Evolutionary conservation across 2,329 filamentous ascomycete genomes (phyloP), one percentile per base, ranked within the genome.

Genomic region (Pseudocercospora vitis): DNA sequence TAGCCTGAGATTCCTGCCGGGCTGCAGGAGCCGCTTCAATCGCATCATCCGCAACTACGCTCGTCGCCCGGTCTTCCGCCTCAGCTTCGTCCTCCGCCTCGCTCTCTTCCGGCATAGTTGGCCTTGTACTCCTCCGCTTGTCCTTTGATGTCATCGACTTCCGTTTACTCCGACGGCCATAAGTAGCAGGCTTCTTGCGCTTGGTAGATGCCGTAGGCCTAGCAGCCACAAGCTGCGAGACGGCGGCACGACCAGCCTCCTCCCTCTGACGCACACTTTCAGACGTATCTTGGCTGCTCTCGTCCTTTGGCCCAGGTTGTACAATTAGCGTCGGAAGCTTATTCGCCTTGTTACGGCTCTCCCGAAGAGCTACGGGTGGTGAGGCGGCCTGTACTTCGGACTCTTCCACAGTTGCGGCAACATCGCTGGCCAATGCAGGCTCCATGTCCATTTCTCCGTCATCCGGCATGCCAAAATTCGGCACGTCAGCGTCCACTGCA

Each of bases 201-300:
- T 39, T 50, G 9, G 42, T 16, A 9, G 28, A 50, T 23, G 44
- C 16, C 16, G 52, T 45, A 23, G 45, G 29, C 37, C 62, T 48
- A 8, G 46, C 31, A 40, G 61, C 53, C 7, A 68, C 55, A 12
- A 68, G 55, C 32, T 68, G 65, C 16, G 63, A 66, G 12, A 68
- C 70, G 33, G 71, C 68, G 49, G 61, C 56, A 16, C 68, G 67
- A 16, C 71, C 71, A 33, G 67, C 65, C 35, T 67, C 47, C 53
- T 75, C 74, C 12, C 65, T 67, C 48, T 62, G 59, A 32, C 63
- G 65, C 28, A 62, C 53, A 51, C 65, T 65, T 37, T 64, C 57
- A 57, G 64, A 51, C 44, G 60, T 52, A 26, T 28, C 11, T n/a
- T 49, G 37, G 8, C 31, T 18, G 24, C 53, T 44, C 58, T 63